Base-by-base conservation (phyloP, 2,329 filamentous ascomycete species). In the Penicillium digitatum region DNA sequence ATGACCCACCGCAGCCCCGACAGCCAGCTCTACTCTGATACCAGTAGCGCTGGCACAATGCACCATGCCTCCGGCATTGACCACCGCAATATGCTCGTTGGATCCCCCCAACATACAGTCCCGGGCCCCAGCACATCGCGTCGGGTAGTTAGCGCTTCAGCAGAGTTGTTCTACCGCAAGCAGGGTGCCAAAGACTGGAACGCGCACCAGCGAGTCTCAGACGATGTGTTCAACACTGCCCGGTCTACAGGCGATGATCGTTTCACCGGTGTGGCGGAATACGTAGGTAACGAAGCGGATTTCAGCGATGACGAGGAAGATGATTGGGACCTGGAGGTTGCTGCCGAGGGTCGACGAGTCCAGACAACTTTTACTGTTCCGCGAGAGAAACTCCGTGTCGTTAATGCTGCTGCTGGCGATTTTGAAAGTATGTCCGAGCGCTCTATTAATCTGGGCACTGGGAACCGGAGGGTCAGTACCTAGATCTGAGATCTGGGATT, bases 351-450 rank as follows among this genome's bases (percentile, higher is more conserved):
- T 55, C 76, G 87, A 22, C 78, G 89, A 9, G 88, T 92, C 57
- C 88, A 92, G 72, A 83, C 90, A 67, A 94, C 95, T 83, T 97
- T 96, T 72, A 96, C 93, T 0, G 90, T 96, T 57, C 93, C 94
- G 2, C 90, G 87, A 71, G 88, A 93, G 72, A 84, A 85, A 63
- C 74, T 97, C 59, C 79, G 93, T 26, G 91, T 97, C n/a, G 93
- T 96, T 20, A 97, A 97, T 70, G 87, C 83, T 48, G 87, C 70
- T 4, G 68, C 65, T n/a, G 60, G 66, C 3, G 72, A 74, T 55
- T 57, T 67, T 52, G 70, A 72, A 44, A 65, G 66, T 47, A 24
- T 65, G 35, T 72, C 69, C 9, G 66, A 68, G 56, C 58, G 56
- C 3, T 69, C 69, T 16, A 44, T 62, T 43, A 70, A 63, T 54